phyloP scores from a whole-genome alignment of 2,329 filamentous ascomycete species.

The Xylariaceae sp. region DNA sequence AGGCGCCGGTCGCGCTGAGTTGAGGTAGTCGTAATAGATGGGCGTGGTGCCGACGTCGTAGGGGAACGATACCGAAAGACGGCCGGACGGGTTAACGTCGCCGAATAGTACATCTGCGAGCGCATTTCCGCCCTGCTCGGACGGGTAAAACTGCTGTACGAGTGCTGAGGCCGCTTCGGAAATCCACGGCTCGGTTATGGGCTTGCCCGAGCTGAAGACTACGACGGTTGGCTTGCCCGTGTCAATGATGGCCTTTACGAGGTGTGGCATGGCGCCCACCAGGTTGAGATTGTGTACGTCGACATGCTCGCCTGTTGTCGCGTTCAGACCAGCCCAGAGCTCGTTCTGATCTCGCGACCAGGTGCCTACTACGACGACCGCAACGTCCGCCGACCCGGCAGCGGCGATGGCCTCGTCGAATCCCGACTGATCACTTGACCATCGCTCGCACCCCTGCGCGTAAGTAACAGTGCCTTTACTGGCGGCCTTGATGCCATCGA shows the following conservation, averaged over 20 bases:
- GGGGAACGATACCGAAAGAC: slow-evolving; percentile 61
- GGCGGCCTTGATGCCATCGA: slow-evolving; percentile 60
- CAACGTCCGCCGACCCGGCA: slow-evolving; percentile 62
- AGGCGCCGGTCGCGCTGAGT: slow-evolving; percentile 52
- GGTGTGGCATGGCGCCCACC: slow-evolving; percentile 62
- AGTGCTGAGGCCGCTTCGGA: slow-evolving; percentile 58
- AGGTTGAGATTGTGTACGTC: slow-evolving; percentile 59
- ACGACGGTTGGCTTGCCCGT: slow-evolving; percentile 64
- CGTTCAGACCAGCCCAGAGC: slow-evolving; percentile 65
- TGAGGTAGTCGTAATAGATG: slow-evolving; percentile 67
- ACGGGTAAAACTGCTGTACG: slow-evolving; percentile 70
- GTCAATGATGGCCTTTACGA: slow-evolving; percentile 61
- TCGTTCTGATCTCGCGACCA: slow-evolving; percentile 69
- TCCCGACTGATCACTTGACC: slow-evolving; percentile 63
- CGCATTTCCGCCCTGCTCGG: slow-evolving; percentile 61
- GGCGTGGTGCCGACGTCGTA: slow-evolving; percentile 61
- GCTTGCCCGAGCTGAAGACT: slow-evolving; percentile 64
- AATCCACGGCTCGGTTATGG: slow-evolving; percentile 68
- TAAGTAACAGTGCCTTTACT: slow-evolving; percentile 58
- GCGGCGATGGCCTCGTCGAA: slow-evolving; percentile 61
- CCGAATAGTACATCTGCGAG: slow-evolving; percentile 63
- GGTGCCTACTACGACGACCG: slow-evolving; percentile 68
- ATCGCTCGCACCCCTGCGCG: slow-evolving; percentile 64
- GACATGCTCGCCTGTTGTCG: slow-evolving; percentile 70
- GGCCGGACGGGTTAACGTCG: slow-evolving; percentile 59